These are phyloP conservation scores for Dalbergia cochinchinensis DNA, from an alignment of 306 rosid species.

Conservation along the genomic window DNA sequence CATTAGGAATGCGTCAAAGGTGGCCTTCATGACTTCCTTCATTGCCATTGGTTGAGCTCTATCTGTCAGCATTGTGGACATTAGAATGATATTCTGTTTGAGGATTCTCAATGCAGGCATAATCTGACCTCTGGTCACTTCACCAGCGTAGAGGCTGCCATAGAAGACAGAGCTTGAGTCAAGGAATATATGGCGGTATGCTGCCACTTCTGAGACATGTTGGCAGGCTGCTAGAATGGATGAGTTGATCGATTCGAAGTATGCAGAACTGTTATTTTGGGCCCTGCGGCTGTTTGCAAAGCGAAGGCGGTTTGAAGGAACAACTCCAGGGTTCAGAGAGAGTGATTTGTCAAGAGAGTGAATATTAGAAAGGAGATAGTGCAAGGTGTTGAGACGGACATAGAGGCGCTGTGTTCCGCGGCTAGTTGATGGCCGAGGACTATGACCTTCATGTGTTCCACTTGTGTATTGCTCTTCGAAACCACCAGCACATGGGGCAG, in stretches of 20 bases:
- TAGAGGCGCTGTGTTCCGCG: constrained; percentile 94
- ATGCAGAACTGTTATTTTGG: constrained; percentile 48
- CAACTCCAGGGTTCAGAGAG: constrained; percentile 55
- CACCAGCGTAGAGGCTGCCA: constrained; percentile 64
- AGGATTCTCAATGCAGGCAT: constrained; percentile 62
- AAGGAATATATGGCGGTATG: constrained; percentile 78
- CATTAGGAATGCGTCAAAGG: constrained; percentile 80
- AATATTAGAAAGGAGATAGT: constrained; percentile 66
- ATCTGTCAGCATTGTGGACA: constrained; percentile 59
- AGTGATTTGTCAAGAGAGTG: constrained; percentile 71
- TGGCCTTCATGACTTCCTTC: constrained; percentile 81
- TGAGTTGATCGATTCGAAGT: constrained; percentile 59
- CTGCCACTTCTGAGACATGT: constrained; percentile 83
- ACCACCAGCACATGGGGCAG: constrained; percentile 64
- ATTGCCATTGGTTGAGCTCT: constrained; percentile 79
- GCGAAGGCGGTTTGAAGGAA: constrained; percentile 58
- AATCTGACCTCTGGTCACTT: constrained; percentile 67
- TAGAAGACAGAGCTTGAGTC: constrained; percentile 75
- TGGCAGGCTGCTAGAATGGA: constrained; percentile 68
- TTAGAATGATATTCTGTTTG: constrained; percentile 67
- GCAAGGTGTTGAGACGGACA: constrained; percentile 91
- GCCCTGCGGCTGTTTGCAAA: constrained; percentile 41
- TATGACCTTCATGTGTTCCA: constrained; percentile 56
- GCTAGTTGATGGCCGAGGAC: constrained; percentile 70
- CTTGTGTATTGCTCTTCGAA: constrained; percentile 47